Evolutionary conservation across 805 yeast species (phyloP), one percentile per base, ranked within the genome.

Genomic region (Lipomyces spencermartinsiae): DNA sequence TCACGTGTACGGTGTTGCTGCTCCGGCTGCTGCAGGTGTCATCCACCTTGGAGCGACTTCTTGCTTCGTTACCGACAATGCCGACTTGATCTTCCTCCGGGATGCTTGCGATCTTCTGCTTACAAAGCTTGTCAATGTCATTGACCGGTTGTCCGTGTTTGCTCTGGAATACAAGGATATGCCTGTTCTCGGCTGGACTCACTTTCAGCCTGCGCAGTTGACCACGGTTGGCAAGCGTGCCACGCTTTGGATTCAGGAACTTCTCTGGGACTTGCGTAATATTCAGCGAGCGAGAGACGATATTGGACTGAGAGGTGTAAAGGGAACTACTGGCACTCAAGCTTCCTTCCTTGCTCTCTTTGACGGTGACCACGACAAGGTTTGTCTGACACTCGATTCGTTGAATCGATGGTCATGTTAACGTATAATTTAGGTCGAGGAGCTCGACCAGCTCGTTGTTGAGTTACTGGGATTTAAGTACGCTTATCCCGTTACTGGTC

Each of bases 261-360:
- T 95, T 76, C 84, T 95, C 76, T 95, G 98, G 99, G 99, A 95
- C 82, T 86, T 95, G 80, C 88, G 99, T 83, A 95, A 95, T 83
- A 86, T 95, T 83, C 89, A 86, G 74, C 90, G 99, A 82, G 98
- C 98, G 60, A 89, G 99, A 83, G 90, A 94, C 77, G 99, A 95
- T 79, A 81, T 95, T 73, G 98, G 98, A 59, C 85, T 95, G 76
- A 89, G 99, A 82, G 99, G 99, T 79, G 98, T 93, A 74, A 95
- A 95, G 84, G 99, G 99, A 78, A 95, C 99, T 69, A 95, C 99
- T 60, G 99, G 99, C 81, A 95, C 99, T 54, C 99, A 95, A 83
- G 99, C 91, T 65, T 94, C 98, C 1, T 95, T 95, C 86, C 83
- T 95, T 78, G 86, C 98, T 22, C 85, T 95, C 74, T 95, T 93